Evolutionary conservation across 108 stramenopile species (phyloP).

Genomic region (Cyclotella sp.): DNA sequence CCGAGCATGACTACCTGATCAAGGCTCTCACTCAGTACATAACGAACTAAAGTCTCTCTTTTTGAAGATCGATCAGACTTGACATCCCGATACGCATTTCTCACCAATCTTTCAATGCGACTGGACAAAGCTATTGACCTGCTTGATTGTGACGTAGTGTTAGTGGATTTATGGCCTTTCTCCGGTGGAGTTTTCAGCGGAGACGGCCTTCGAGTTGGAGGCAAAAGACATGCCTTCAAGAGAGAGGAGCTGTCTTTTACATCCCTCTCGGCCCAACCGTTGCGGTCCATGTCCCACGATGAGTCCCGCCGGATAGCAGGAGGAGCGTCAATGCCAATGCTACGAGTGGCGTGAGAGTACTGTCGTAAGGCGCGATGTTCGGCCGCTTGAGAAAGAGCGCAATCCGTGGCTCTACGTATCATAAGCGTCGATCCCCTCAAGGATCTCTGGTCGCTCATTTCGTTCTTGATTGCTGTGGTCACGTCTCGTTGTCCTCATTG

Average conservation of each 20-base stretch:
- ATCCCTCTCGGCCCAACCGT: not conserved
- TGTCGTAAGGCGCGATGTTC: not conserved
- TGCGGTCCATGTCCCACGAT: not conserved
- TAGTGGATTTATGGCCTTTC: not conserved
- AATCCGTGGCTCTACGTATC: no score
- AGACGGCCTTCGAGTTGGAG: conserved; percentile 1
- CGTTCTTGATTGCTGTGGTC: no score
- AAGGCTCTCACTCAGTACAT: conserved; percentile 17
- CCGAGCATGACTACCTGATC: conserved; percentile 4
- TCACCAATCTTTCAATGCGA: conserved; percentile 24
- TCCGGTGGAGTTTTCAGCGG: not conserved
- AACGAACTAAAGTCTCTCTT: conserved; percentile 11
- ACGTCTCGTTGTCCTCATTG: no score
- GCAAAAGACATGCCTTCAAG: not conserved
- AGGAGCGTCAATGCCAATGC: not conserved
- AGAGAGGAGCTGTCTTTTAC: not conserved
- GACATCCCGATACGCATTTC: conserved; percentile 14
- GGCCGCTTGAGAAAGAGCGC: not conserved
- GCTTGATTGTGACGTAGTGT: not conserved
- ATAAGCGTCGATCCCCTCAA: no score
- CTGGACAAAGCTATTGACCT: not conserved
- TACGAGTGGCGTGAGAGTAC: not conserved
- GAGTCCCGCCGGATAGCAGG: not conserved
- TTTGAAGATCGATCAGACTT: not conserved
- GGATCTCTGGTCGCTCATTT: no score